Evolutionary conservation across 257 asterid genomes (phyloP).

Genomic region (Parsonsia alboflavescens): DNA sequence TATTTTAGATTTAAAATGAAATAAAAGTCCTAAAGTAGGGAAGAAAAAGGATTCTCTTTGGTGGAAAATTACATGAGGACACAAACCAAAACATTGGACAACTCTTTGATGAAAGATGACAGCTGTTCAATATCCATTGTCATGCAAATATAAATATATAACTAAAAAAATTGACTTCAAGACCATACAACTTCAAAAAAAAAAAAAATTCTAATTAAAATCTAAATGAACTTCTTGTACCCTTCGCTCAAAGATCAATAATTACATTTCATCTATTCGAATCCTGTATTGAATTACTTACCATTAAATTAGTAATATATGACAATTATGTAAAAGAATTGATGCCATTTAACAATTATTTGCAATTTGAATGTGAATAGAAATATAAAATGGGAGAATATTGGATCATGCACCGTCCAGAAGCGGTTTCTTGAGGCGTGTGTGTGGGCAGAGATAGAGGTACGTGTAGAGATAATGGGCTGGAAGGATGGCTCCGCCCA

Average conservation of each 20-base stretch:
- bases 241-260: too few relatives aligned
- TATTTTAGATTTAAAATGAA: background rate
- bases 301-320: too few relatives aligned
- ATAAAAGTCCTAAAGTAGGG: background rate
- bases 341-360: too few relatives aligned
- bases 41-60: background rate
- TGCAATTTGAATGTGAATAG: too few relatives aligned
- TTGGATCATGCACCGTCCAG: slow-evolving; percentile 4
- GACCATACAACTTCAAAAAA: background rate
- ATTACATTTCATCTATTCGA: too few relatives aligned
- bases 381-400: background rate
- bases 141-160: background rate
- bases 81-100: background rate
- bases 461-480: too few relatives aligned
- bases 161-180: background rate
- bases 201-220: too few relatives aligned
- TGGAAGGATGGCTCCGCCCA: background rate
- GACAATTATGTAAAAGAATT: too few relatives aligned
- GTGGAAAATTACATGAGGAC: background rate
- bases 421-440: background rate
- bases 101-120: background rate
- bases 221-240: too few relatives aligned
- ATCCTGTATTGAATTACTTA: too few relatives aligned
- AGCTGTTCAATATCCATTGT: background rate
- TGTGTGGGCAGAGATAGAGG: background rate